phyloP scores from a whole-genome alignment of 352 stramenopile species.

The Pythium utonaiense region DNA sequence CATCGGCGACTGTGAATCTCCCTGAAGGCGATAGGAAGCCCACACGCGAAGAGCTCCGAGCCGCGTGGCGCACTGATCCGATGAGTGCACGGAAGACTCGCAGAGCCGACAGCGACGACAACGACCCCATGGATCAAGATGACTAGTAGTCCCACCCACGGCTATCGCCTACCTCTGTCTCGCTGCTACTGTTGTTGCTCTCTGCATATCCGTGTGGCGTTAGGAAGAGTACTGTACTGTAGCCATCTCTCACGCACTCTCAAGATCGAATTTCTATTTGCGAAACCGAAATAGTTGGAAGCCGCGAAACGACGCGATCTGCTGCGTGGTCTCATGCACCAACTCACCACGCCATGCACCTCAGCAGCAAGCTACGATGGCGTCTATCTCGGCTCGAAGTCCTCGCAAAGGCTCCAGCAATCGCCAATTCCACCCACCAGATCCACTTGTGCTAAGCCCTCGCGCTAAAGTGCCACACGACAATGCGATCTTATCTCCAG shows the following conservation, averaged over 20 bases:
- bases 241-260: too few relatives aligned
- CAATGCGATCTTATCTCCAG: too few relatives aligned
- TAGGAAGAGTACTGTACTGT: too few relatives aligned
- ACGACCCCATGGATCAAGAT: neutral
- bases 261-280: neutral
- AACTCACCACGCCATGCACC: too few relatives aligned
- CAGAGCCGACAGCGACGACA: neutral
- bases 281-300: neutral
- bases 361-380: too few relatives aligned
- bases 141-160: too few relatives aligned
- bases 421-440: neutral
- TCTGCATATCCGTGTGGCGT: too few relatives aligned
- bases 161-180: too few relatives aligned
- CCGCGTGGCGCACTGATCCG: neutral
- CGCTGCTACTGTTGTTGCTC: too few relatives aligned
- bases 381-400: neutral
- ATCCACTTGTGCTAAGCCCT: slow-evolving; percentile 6
- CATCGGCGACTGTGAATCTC: too few relatives aligned
- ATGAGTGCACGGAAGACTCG: neutral
- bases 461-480: slow-evolving; percentile 2
- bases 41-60: neutral
- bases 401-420: neutral
- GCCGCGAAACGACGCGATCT: neutral
- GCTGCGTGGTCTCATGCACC: too few relatives aligned
- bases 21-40: neutral